Conservation (phyloP, 306 rosid genomes). For the Mimosa bimucronata region DNA sequence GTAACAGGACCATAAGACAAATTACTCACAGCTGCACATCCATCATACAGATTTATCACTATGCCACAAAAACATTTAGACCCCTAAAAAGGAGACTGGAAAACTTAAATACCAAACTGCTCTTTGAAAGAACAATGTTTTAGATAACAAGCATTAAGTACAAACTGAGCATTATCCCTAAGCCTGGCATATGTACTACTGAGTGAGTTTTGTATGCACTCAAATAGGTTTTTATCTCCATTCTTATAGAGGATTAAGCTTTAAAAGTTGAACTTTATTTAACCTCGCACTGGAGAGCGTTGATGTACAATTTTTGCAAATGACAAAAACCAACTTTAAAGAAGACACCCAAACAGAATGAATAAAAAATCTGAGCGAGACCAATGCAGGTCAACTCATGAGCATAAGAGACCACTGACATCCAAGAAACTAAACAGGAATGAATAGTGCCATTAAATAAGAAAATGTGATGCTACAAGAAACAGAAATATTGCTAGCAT, state of each 20-base stretch:
- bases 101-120: background rate
- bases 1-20: background rate
- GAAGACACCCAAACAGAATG: slow-evolving; percentile 6
- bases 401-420: slow-evolving; percentile 5
- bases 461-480: background rate
- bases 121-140: background rate
- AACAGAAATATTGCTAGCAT: background rate
- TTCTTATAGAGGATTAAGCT: background rate
- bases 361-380: slow-evolving; percentile 4
- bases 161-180: background rate
- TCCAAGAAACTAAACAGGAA: slow-evolving; percentile 16
- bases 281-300: background rate
- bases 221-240: background rate
- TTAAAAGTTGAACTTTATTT: background rate
- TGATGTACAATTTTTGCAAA: slow-evolving; percentile 5
- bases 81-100: background rate
- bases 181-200: background rate
- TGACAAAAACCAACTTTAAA: slow-evolving; percentile 7
- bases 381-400: background rate
- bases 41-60: background rate
- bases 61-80: background rate
- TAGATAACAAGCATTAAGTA: background rate
- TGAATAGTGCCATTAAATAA: background rate
- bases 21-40: background rate
- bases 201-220: background rate